Evolutionary conservation across 108 stramenopile species (phyloP), one percentile per base, ranked within the genome.

Genomic region (Aurantiochytrium sp.): DNA sequence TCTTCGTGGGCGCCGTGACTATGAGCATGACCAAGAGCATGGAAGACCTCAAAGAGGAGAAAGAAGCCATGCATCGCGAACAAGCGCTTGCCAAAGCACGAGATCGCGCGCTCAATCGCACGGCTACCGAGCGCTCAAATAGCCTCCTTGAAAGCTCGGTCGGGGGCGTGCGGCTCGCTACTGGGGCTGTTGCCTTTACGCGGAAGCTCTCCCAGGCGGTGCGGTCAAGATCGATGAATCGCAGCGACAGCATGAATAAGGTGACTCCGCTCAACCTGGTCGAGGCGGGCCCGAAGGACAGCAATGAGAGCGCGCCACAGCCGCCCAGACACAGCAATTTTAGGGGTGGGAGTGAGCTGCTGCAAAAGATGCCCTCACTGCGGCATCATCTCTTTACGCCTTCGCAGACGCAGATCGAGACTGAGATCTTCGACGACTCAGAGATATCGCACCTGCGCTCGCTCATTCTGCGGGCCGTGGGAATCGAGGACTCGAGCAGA

Each of bases 1-100:
- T 89, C 55, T 89, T 89, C 39, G 69, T 89, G 68, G 89, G 89
- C 22, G 86, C 89, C 12, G 87, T 89, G 19, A 89, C 89, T 17
- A 87, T 89, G 89, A 36, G 50, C 59, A 89, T 89, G 89, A 87
- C 86, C 0, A 69, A 89, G 48, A 53, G 50, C 5, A 89, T 89
- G 89, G 89, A 87, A 52, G 55, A 87, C 31, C 52, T 87, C 48
- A 88, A 88, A 41, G 86, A 53, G 54, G 87, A 89, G 37, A 68
- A 87, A 4, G 89, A 87, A 48, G 65, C 73, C 1, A 6, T 48
- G 4, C 37, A 69, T 45, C 52, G 52, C 6, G 55, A 65, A 32
- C 27, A 87, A 69, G 86, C 53, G 8, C 31, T 85, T 37, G 89
- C 52, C 37, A 48, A 68, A 54, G 73, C 73, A n/a, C 39, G 73